Base-by-base conservation (phyloP, 2,329 filamentous ascomycete genomes). In the Beauveria pseudobassiana region DNA sequence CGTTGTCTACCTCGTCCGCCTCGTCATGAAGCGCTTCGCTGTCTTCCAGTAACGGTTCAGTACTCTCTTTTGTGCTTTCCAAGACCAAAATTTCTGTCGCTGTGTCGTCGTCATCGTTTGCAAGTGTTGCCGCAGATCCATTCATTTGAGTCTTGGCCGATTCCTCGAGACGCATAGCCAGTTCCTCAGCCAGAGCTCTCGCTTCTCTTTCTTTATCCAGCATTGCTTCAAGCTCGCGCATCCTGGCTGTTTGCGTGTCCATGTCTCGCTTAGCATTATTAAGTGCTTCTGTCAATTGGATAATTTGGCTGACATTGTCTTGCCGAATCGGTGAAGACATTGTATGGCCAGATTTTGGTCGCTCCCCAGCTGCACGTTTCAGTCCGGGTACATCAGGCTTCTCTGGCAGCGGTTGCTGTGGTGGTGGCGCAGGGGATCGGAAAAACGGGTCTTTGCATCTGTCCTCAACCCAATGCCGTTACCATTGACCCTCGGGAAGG, bases 351-450 rank as follows among this genome's bases (percentile, higher is more conserved):
- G 81, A 77, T 70, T 87, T 90, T 9, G 88, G 82, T 62, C 88
- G 86, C 66, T 96, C 91, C 0, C 89, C 93, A 28, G 90, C 86
- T 5, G 82, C 82, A 61, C 92, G 84, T 71, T 90, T 92, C 34
- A 96, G 74, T 1, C 90, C 85, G 0, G 87, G 84, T 0, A 82
- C 85, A 73, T 96, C 91, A 0, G 93, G 93, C 73, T 97, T 97
- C 71, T 97, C 93, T 1, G 93, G 93, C 6, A 98, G 79, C 16
- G 93, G 93, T 68, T 96, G 93, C 67, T 96, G 92, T 30, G 93
- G 93, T 28, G 93, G 93, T 8, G 93, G 93, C 24, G 93, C 93
- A 4, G 93, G 93, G 93, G 93, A 62, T 97, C 93, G 1, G 91
- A 95, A 72, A 97, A 98, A 58, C 92, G 85, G 5, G 90, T 85